Percentiles rank a stretch among this genome's conserved stretches.
phyloP scores from a whole-genome alignment of 2,329 filamentous ascomycete species.

The Fusarium buxicola region DNA sequence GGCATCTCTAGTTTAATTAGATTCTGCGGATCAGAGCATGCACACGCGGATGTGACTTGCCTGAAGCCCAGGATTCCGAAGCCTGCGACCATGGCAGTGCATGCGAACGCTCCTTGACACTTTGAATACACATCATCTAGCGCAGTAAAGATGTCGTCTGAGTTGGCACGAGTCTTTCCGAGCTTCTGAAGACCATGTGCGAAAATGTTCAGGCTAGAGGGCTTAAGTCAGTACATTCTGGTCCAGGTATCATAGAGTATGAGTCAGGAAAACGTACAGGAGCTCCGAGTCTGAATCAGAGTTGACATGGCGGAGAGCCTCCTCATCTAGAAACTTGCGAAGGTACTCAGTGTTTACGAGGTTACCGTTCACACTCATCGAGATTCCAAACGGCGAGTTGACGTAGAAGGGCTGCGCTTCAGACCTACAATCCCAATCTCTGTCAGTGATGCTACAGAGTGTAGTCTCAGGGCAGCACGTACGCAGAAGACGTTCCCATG shows the following conservation, averaged over 20 bases:
- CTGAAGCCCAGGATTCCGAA: constrained; percentile 85
- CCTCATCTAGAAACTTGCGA: constrained; percentile 77
- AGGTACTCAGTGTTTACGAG: constrained; percentile 81
- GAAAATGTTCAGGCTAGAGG: constrained; percentile 84
- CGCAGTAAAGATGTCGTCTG: constrained; percentile 79
- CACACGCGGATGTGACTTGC: constrained; percentile 61
- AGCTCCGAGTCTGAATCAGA: constrained; percentile 83
- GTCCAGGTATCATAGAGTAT: not conserved
- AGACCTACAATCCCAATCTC: constrained; percentile 62
- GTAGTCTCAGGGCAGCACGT: constrained; percentile 23
- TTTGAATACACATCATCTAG: constrained; percentile 77
- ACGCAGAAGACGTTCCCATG: constrained; percentile 76
- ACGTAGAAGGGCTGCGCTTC: constrained; percentile 96
- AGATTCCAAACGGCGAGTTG: constrained; percentile 67
- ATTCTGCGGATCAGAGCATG: constrained; percentile 69
- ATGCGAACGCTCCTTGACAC: constrained; percentile 82
- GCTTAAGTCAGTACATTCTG: constrained; percentile 58
- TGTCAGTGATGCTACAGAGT: constrained; percentile 3
- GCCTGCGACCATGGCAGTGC: constrained; percentile 83
- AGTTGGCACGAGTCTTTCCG: constrained; percentile 83
- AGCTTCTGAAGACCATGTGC: constrained; percentile 84
- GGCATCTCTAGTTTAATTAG: constrained; percentile 51
- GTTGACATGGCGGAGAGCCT: constrained; percentile 88
- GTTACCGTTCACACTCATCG: constrained; percentile 79
- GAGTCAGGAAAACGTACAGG: constrained; percentile 19